Base-by-base conservation (phyloP, 2,329 filamentous ascomycete genomes). In the Microsporum ferrugineum region DNA sequence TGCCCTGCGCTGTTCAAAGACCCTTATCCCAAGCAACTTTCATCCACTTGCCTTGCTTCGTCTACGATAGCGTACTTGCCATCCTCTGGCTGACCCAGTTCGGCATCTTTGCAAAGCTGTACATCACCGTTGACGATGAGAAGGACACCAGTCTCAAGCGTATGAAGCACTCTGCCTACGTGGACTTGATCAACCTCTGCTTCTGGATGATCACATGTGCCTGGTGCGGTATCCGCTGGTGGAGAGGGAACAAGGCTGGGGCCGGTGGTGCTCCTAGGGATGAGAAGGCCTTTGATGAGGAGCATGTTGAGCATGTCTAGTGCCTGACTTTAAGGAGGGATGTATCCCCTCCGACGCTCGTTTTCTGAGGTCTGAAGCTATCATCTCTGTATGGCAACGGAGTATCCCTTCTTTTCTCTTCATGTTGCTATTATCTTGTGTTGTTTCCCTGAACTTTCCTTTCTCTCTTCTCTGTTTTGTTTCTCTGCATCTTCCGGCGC, bases 101-200 rank as follows among this genome's bases (percentile, higher is more conserved):
- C 71, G 91, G 89, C 17, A 77, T 94, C 63, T 96, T 96, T 71
- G 91, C 86, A 60, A 84, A 81, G 67, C 84, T 92, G 79, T 96
- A 87, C 78, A 88, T 95, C 70, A 72, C 85, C 0, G 61, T 51
- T 5, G 62, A 57, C 3, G 23, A 62, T 12, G 60, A 59, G 3
- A 61, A 58, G 17, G 80, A 88, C 70, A 67, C 68, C 45, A 84
- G 81, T 57, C 80, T 92, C 61, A 76, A 79, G 66, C 82, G 88
- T 61, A 95, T 96, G 90, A 90, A 91, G 77, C 85, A 86, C 70
- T 88, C 89, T 3, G 88, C 94, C 14, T 95, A 89, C 88, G 80
- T 95, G 53, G 88, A 92, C 72, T 73, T 95, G 58, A 77, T 82
- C 55, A 89, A 87, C 71, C 82, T 89, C 72, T 70, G 89, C 12